Evolutionary conservation across 768 basidiomycete genomes (phyloP).

Genomic region (Tylopilus rubrobrunneus): DNA sequence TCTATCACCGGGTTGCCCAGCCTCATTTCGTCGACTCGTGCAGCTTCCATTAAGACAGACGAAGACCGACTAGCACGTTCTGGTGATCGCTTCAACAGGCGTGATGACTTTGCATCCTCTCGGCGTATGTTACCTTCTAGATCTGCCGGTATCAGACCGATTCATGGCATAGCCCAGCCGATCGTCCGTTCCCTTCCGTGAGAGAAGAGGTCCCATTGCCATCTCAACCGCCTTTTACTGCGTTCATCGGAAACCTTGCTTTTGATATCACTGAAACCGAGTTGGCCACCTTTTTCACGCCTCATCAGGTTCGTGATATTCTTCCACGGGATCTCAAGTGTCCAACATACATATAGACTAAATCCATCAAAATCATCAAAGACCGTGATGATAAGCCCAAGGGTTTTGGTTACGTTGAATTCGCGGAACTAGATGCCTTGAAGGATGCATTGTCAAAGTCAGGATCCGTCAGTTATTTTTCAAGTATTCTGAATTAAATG

Average conservation of each 20-base stretch:
- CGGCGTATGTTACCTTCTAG: constrained; percentile 47
- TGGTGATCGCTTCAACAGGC: constrained; percentile 52
- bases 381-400: constrained; percentile 94
- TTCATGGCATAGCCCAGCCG: constrained; percentile 35
- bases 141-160: constrained; percentile 5
- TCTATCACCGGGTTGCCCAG: constrained; percentile 3
- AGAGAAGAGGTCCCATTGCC: constrained; percentile 97
- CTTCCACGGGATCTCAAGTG: background rate
- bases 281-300: constrained; percentile 74
- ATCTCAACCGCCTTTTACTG: constrained; percentile 89
- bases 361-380: constrained; percentile 88
- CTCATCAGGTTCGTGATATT: constrained; percentile 46
- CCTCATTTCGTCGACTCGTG: constrained; percentile 14
- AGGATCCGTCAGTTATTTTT: constrained; percentile 54
- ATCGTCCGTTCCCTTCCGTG: constrained; percentile 55
- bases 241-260: constrained; percentile 93
- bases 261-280: constrained; percentile 89
- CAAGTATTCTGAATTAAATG: background rate
- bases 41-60: constrained; percentile 68
- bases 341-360: constrained; percentile 44
- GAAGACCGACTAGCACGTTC: constrained; percentile 51
- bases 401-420: constrained; percentile 98
- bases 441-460: constrained; percentile 77
- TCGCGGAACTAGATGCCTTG: constrained; percentile 78
- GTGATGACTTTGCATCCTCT: constrained; percentile 62